A percentile compares a stretch with the other conserved stretches of the same genome.
Conservation (phyloP, 106 monocot species). For the Cymbidium sinense region DNA sequence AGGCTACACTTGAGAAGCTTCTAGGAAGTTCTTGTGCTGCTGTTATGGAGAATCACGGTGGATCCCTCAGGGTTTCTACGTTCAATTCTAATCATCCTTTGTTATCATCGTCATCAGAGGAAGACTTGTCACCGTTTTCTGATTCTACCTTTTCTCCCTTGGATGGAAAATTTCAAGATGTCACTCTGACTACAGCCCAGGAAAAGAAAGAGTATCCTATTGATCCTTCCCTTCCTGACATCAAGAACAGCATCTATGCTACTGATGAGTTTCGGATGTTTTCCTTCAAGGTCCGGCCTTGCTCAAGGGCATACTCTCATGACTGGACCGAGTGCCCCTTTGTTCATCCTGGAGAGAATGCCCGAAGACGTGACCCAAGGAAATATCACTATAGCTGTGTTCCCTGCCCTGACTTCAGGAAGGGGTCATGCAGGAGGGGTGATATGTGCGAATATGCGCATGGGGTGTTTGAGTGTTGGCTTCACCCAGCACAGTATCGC, state of each 20-base stretch:
- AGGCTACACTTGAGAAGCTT: conserved; percentile 7
- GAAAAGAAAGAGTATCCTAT: conserved; percentile 14
- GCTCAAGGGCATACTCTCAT: conserved; percentile 10
- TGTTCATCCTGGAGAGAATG: conserved; percentile 12
- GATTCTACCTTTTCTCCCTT: neutral
- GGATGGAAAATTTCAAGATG: neutral
- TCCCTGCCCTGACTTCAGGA: conserved; percentile 8
- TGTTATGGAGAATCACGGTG: neutral
- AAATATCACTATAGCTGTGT: conserved; percentile 15
- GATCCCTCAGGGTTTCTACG: neutral
- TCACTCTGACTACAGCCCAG: neutral
- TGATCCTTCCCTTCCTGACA: conserved; percentile 4
- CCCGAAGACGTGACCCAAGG: conserved; percentile 6
- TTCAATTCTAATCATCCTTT: conserved; percentile 3
- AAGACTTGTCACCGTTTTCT: neutral
- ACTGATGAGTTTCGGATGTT: too few relatives aligned
- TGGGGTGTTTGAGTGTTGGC: too few relatives aligned
- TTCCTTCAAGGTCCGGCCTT: conserved; percentile 14
- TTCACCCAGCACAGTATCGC: conserved; percentile 11
- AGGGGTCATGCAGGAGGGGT: conserved; percentile 2
- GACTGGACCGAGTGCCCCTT: conserved; percentile 15
- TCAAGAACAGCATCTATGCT: too few relatives aligned
- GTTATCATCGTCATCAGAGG: conserved; percentile 1
- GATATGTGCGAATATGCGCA: conserved; percentile 13
- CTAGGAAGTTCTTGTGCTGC: neutral